Base-by-base conservation (phyloP, 371 early-diverging fungal species). In the Mucor irregularis region DNA sequence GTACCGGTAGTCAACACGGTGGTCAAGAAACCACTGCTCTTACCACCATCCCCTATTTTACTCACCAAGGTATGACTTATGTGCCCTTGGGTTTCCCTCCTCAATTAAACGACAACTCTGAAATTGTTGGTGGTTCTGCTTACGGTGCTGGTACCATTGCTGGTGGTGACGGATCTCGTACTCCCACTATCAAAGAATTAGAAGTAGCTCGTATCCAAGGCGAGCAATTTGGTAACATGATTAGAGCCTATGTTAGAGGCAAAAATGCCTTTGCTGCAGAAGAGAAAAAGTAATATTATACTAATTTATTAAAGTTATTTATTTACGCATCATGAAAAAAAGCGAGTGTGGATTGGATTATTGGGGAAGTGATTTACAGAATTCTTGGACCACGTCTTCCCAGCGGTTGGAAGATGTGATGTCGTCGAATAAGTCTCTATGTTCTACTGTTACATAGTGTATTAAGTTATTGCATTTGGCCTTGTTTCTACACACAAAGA, bases 51-150 rank as follows among this genome's bases (percentile, higher is more conserved):
- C 75, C 88, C 8, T 83, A 79, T 53, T 78, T 91, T 42, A 84
- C 78, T 6, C 93, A 93, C 71, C 92, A 90, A 58, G 95, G 94
- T 4, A 78, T 93, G 56, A 73, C 82, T 38, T 93, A 82, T 55
- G 90, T 92, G 6, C 91, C 94, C 7, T 64, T 90, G 49, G 90
- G 90, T 13, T 86, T 71, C 46, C 64, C 75, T n/a, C 53, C 76
- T 4, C 44, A 51, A 17, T 37, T 49, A 68, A 25, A 63, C 69
- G 31, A 56, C 67, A 5, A 77, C 56, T 60, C 77, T 16, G 75
- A 71, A 26, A 69, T 78, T 14, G 52, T 78, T 29, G 92, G 92
- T 42, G 91, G 90, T 0, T 76, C 81, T 30, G 79, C 92, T 5
- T 93, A 85, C 74, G 95, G 83, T 25, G 88, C 80, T 47, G 84